These are phyloP conservation scores for Juglanconis juglandina DNA, from an alignment of 2,329 filamentous ascomycete species.

Conservation along the genomic window DNA sequence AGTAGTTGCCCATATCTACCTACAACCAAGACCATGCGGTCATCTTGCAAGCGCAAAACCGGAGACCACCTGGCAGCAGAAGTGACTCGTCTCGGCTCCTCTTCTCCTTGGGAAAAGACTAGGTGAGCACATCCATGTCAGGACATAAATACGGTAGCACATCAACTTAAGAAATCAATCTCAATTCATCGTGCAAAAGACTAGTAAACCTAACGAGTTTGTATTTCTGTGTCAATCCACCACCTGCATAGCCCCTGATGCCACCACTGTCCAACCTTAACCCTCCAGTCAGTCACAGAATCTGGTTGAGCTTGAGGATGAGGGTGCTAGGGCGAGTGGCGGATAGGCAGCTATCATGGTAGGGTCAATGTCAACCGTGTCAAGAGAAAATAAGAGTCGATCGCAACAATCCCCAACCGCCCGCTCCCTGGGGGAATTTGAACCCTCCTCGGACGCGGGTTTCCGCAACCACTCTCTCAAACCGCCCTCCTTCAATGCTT, in stretches of 20 bases:
- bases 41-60: no score
- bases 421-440: background rate
- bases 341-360: background rate
- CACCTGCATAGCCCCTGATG: background rate
- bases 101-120: background rate
- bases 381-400: background rate
- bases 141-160: background rate
- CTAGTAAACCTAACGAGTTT: background rate
- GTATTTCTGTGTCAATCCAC: background rate
- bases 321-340: background rate
- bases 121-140: background rate
- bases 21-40: no score
- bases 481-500: no score
- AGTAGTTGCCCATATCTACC: no score
- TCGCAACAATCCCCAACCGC: background rate
- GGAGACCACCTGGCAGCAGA: background rate
- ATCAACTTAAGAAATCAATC: background rate
- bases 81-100: background rate
- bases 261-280: background rate
- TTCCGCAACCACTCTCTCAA: no score
- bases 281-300: background rate
- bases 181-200: background rate
- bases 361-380: background rate
- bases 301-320: background rate
- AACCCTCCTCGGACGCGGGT: no score